Percentiles rank a stretch among this genome's conserved stretches.
These are phyloP conservation scores for Trichoderma endophyticum DNA, from an alignment of 2,329 filamentous ascomycete genomes.

Conservation along the genomic window DNA sequence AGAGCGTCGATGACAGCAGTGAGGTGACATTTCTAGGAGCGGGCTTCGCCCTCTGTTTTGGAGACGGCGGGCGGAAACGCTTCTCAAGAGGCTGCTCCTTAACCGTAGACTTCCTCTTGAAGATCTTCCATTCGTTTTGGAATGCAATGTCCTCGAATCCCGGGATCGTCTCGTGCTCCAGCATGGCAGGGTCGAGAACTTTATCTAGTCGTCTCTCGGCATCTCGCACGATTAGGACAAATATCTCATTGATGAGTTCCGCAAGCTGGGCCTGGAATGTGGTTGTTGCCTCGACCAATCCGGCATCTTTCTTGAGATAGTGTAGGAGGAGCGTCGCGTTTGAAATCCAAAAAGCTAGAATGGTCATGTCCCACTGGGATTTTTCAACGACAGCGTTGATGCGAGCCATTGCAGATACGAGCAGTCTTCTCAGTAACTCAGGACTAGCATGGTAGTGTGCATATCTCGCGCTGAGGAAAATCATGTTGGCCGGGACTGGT, in stretches of 20 bases:
- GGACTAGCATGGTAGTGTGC: constrained; percentile 92
- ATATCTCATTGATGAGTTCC: constrained; percentile 96
- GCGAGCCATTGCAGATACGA: constrained; percentile 86
- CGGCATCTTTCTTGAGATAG: constrained; percentile 91
- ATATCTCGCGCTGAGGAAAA: constrained; percentile 93
- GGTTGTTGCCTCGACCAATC: constrained; percentile 73
- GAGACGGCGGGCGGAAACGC: constrained; percentile 85
- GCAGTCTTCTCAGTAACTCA: constrained; percentile 75
- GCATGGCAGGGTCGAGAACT: constrained; percentile 86
- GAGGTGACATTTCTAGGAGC: constrained; percentile 95
- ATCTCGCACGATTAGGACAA: constrained; percentile 94
- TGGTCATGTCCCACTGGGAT: constrained; percentile 99
- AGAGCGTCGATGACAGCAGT: constrained; percentile 88
- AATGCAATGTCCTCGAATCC: constrained; percentile 96
- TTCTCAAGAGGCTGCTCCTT: constrained; percentile 91
- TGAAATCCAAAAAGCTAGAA: constrained; percentile 97
- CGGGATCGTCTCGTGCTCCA: constrained; percentile 97
- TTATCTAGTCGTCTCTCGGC: constrained; percentile 96
- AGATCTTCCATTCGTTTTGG: constrained; percentile 97
- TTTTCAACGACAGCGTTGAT: constrained; percentile 96
- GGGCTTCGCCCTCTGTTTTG: constrained; percentile 85
- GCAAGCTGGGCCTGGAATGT: constrained; percentile 92
- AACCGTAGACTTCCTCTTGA: constrained; percentile 84
- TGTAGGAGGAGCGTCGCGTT: constrained; percentile 94
- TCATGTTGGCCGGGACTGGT: constrained; percentile 92